Conservation (phyloP, 2,329 filamentous ascomycete genomes). For the Xylaria sp. region DNA sequence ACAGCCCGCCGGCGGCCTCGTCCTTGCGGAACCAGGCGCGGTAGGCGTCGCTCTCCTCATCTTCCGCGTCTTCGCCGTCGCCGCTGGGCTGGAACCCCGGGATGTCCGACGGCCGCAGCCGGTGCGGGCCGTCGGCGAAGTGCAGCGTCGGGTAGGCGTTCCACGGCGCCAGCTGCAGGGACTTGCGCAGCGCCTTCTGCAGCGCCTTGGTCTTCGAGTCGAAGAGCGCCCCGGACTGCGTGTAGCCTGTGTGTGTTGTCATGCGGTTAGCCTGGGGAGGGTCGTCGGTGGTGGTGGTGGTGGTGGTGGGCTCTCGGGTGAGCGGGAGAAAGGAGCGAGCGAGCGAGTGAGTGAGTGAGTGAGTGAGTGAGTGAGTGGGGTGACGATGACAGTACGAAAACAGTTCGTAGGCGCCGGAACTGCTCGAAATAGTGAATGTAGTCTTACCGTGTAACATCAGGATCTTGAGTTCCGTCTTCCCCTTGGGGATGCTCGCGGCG, state of each 20-base stretch:
- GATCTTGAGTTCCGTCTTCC: conserved; percentile 63
- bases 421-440: neutral
- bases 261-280: neutral
- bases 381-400: neutral
- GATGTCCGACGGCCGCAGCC: conserved; percentile 66
- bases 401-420: no score
- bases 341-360: no score
- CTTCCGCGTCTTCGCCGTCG: conserved; percentile 42
- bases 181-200: conserved; percentile 77
- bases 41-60: conserved; percentile 60
- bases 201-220: conserved; percentile 85
- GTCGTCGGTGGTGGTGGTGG: neutral
- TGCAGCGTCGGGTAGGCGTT: conserved; percentile 57
- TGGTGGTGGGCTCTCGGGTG: conserved; percentile 2
- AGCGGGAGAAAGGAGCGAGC: neutral
- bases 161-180: conserved; percentile 62
- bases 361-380: neutral
- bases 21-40: conserved; percentile 84
- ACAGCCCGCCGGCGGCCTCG: conserved; percentile 60
- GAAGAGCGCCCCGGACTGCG: conserved; percentile 86
- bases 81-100: conserved; percentile 61
- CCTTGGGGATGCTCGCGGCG: conserved; percentile 39
- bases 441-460: conserved; percentile 73
- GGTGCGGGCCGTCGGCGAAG: conserved; percentile 71
- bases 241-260: conserved; percentile 65